A percentile compares a stretch with the other conserved stretches of the same genome.
These are phyloP conservation scores for Rhododendron simsii DNA, from an alignment of 148 eudicot genomes.

Conservation along the genomic window DNA sequence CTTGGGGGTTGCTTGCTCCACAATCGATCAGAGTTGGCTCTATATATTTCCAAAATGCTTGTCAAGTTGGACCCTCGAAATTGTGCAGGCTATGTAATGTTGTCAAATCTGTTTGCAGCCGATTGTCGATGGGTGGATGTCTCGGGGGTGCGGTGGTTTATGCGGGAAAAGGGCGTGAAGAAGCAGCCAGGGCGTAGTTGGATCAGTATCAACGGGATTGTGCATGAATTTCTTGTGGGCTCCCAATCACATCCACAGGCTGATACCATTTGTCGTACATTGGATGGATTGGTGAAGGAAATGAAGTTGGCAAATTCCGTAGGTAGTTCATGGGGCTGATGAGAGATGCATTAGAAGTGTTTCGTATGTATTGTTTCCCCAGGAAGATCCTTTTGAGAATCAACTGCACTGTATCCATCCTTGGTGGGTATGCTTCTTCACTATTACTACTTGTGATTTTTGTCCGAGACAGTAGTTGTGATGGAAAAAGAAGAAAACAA, in stretches of 20 bases:
- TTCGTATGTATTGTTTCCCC: not conserved
- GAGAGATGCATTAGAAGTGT: not conserved
- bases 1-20: slow-evolving; percentile 81
- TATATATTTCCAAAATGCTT: slow-evolving; percentile 49
- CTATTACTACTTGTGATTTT: not conserved
- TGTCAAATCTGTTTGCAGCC: slow-evolving; percentile 68
- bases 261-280: slow-evolving; percentile 21
- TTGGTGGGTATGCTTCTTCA: not conserved
- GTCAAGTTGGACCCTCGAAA: slow-evolving; percentile 59
- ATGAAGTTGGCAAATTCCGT: slow-evolving; percentile 39
- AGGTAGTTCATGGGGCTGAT: not conserved
- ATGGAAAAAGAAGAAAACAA: not conserved
- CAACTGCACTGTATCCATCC: not conserved
- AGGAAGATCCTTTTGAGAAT: not conserved
- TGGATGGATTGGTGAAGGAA: slow-evolving; percentile 49
- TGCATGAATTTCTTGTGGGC: slow-evolving; percentile 70
- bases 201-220: slow-evolving; percentile 49
- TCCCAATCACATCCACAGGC: slow-evolving; percentile 36
- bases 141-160: slow-evolving; percentile 49
- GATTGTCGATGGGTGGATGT: slow-evolving; percentile 59
- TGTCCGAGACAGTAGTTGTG: not conserved
- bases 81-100: slow-evolving; percentile 77
- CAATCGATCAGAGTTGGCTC: slow-evolving; percentile 47
- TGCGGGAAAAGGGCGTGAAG: slow-evolving; percentile 60
- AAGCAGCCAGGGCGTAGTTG: slow-evolving; percentile 76